These are phyloP conservation scores for Aspergillus niger DNA, from an alignment of 2,329 filamentous ascomycete species.

Conservation along the genomic window DNA sequence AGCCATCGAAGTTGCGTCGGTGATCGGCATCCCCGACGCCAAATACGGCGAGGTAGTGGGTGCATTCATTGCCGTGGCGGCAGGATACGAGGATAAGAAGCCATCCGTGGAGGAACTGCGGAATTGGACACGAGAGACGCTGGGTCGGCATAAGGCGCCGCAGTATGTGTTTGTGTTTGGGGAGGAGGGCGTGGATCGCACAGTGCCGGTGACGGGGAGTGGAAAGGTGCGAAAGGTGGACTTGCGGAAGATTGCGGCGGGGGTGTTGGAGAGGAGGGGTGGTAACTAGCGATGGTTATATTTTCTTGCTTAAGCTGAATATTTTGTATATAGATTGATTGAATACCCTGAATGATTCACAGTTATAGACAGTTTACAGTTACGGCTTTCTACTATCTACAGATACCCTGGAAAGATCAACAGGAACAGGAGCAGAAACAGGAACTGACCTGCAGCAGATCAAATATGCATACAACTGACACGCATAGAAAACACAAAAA, in stretches of 20 bases:
- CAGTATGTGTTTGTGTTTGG: slow-evolving; percentile 77
- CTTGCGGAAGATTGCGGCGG: slow-evolving; percentile 51
- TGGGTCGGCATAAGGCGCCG: slow-evolving; percentile 70
- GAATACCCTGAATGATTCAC: neutral
- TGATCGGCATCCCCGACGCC: slow-evolving; percentile 69
- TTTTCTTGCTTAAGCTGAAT: too few species aligned
- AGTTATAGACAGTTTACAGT: neutral
- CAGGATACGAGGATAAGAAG: slow-evolving; percentile 29
- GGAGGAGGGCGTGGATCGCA: slow-evolving; percentile 53
- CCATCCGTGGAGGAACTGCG: slow-evolving; percentile 59
- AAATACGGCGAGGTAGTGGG: slow-evolving; percentile 74
- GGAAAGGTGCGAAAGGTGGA: slow-evolving; percentile 69
- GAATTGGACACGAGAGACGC: slow-evolving; percentile 62
- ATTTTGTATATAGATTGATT: neutral
- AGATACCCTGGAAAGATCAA: neutral
- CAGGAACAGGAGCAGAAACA: neutral
- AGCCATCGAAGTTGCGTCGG: slow-evolving; percentile 63
- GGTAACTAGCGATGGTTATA: neutral
- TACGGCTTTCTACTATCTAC: too few species aligned
- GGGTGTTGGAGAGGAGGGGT: slow-evolving; percentile 40
- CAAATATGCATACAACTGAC: neutral
- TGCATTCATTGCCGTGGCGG: slow-evolving; percentile 55
- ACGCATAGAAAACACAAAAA: neutral
- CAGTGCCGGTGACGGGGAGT: slow-evolving; percentile 68
- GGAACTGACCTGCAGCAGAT: neutral